Percentiles rank a stretch among this genome's conserved stretches.
Evolutionary conservation across 2,329 filamentous ascomycete genomes (phyloP).

Genomic region (Claviceps sp.): DNA sequence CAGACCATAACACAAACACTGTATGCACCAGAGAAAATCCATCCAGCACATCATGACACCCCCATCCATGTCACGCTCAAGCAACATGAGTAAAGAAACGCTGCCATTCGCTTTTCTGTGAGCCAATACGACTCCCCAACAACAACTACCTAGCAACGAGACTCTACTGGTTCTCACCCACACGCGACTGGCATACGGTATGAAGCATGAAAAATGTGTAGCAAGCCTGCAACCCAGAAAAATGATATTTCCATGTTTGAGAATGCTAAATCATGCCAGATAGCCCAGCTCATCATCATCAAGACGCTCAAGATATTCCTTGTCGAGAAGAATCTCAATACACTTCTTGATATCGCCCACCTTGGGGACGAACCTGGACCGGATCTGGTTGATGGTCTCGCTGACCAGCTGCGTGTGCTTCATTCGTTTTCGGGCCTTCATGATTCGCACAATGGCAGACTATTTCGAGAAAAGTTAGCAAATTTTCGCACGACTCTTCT

Average conservation of each 20-base stretch:
- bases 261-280: conserved; percentile 46
- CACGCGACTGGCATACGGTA: too few relatives aligned
- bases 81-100: too few relatives aligned
- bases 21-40: too few relatives aligned
- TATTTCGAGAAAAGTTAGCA: conserved; percentile 22
- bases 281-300: conserved; percentile 93
- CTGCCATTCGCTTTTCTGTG: too few relatives aligned
- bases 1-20: too few relatives aligned
- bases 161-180: too few relatives aligned
- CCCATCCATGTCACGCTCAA: too few relatives aligned
- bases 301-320: conserved; percentile 93
- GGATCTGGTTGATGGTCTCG: conserved; percentile 93
- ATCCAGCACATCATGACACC: too few relatives aligned
- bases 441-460: conserved; percentile 96
- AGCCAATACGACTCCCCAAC: too few relatives aligned
- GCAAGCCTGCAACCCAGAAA: background rate
- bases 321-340: conserved; percentile 95
- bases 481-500: background rate
- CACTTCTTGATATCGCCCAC: conserved; percentile 97
- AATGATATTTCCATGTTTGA: background rate
- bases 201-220: background rate
- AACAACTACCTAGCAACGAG: too few relatives aligned
- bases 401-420: conserved; percentile 53
- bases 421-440: conserved; percentile 86
- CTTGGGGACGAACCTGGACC: conserved; percentile 82